Base-by-base conservation (phyloP, 768 basidiomycete species). In the Russula sp. region DNA sequence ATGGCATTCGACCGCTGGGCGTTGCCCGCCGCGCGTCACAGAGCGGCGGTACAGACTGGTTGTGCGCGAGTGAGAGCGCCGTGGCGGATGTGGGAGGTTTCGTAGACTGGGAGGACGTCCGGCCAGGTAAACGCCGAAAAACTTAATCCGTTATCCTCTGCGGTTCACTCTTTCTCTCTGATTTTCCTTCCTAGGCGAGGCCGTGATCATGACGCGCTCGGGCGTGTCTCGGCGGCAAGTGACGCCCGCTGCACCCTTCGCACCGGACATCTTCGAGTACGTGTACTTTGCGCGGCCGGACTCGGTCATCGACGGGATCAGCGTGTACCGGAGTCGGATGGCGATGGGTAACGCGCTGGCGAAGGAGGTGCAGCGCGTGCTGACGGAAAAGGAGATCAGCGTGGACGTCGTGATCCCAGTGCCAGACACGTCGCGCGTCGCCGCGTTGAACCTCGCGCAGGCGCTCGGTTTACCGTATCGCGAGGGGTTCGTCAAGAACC, bases 281-380 rank as follows among this genome's bases (percentile, higher is more conserved):
- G 97, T 99, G 65, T 99, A 99, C 76, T 93, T 99, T 72, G 94
- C 97, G 7, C 86, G 97, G 58, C 97, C 96, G 0, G 97, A 99
- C 76, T 97, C 93, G 7, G 97, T 98, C 53, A 80, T 99, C 54
- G 95, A 99, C 70, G 95, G 96, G 46, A 86, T 99, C 73, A 94
- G 91, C 70, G 97, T 98, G 48, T 98, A 98, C 74, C 84, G 97
- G 50, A 90, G 92, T 70, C 87, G 97, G 42, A 98, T 98, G 97
- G 93, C 97, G 1, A 99, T 99, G 97, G 97, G 97, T 58, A 95
- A 98, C 71, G 84, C 87, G 6, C 82, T 99, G 51, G 96, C 95
- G 1, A 88, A 84, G 46, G 90, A 95, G 73, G 94, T 97, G 29
- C 75, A 81, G 70, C 80, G 82, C 25, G 83, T 94, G 45, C 77